Evolutionary conservation across 345 rosid genomes (phyloP).

Genomic region (Schrenkiella parvula): DNA sequence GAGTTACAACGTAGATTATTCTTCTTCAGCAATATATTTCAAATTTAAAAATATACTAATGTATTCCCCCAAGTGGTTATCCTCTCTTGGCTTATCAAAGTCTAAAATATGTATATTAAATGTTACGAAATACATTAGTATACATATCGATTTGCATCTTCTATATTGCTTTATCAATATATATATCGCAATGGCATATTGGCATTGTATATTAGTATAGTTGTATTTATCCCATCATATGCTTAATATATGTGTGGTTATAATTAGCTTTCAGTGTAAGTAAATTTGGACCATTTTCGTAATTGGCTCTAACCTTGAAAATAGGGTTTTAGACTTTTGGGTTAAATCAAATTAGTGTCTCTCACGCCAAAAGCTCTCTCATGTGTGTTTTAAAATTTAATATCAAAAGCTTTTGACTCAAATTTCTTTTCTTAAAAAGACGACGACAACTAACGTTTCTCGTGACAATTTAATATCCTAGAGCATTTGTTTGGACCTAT

Average conservation of each 20-base stretch:
- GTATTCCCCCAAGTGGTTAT: not conserved
- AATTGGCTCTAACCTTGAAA: constrained; percentile 11
- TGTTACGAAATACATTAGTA: not conserved
- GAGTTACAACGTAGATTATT: not conserved
- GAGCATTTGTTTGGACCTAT: not conserved
- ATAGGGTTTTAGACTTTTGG: constrained; percentile 7
- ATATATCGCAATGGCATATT: not conserved
- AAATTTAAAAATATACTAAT: not conserved
- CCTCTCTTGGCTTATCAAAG: not conserved
- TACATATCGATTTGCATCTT: not conserved
- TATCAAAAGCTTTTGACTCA: constrained; percentile 21
- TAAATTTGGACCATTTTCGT: constrained; percentile 22
- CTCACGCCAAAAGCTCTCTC: constrained; percentile 24
- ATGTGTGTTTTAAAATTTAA: not conserved
- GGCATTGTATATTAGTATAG: not conserved
- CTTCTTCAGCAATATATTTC: not conserved
- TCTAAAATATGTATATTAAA: not conserved
- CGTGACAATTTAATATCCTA: not conserved
- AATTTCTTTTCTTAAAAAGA: not conserved
- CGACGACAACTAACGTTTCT: constrained; percentile 21
- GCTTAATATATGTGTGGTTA: not conserved
- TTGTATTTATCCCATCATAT: not conserved
- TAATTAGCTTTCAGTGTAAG: constrained; percentile 8
- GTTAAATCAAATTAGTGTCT: constrained; percentile 23
- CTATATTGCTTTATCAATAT: not conserved